Percentiles rank a stretch among this genome's conserved stretches.
These are phyloP conservation scores for Colletotrichum tanaceti DNA, from an alignment of 2,329 filamentous ascomycete genomes.

Conservation along the genomic window DNA sequence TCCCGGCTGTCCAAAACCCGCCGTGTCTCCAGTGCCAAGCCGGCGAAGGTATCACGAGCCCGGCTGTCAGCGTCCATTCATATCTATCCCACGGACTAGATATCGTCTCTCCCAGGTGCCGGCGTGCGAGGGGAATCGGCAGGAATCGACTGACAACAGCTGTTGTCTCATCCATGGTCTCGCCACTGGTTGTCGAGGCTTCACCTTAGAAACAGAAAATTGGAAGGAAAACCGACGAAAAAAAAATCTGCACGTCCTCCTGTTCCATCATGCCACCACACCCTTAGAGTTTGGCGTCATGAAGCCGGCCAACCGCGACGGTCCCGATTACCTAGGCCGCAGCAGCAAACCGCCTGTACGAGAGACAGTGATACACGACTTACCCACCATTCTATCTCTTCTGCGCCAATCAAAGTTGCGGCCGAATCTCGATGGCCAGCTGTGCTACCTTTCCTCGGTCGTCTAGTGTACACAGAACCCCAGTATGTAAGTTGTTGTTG, in stretches of 20 bases:
- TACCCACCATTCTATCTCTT: slow-evolving; percentile 1
- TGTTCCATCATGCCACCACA: slow-evolving; percentile 37
- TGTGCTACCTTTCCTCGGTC: background rate
- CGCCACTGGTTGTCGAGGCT: slow-evolving; percentile 29
- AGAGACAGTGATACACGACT: slow-evolving; percentile 22
- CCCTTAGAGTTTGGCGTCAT: slow-evolving; percentile 11
- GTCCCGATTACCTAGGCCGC: slow-evolving; percentile 30
- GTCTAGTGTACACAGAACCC: no score
- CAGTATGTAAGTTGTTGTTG: no score
- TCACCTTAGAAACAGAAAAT: background rate
- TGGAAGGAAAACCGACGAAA: background rate
- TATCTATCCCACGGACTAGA: slow-evolving; percentile 10
- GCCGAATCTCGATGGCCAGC: slow-evolving; percentile 20
- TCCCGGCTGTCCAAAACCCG: slow-evolving; percentile 14
- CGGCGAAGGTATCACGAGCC: slow-evolving; percentile 37
- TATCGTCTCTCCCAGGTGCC: background rate
- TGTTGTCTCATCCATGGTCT: slow-evolving; percentile 33
- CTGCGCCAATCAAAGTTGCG: slow-evolving; percentile 2
- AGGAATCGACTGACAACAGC: slow-evolving; percentile 38
- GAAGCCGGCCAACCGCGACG: slow-evolving; percentile 34
- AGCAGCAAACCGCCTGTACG: slow-evolving; percentile 15
- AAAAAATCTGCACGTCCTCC: slow-evolving; percentile 12
- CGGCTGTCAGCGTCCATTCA: slow-evolving; percentile 11
- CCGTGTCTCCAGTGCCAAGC: slow-evolving; percentile 20
- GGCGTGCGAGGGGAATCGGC: background rate